Base-by-base conservation (phyloP, 2,329 filamentous ascomycete genomes). In the Ophiostoma pallidulum region DNA sequence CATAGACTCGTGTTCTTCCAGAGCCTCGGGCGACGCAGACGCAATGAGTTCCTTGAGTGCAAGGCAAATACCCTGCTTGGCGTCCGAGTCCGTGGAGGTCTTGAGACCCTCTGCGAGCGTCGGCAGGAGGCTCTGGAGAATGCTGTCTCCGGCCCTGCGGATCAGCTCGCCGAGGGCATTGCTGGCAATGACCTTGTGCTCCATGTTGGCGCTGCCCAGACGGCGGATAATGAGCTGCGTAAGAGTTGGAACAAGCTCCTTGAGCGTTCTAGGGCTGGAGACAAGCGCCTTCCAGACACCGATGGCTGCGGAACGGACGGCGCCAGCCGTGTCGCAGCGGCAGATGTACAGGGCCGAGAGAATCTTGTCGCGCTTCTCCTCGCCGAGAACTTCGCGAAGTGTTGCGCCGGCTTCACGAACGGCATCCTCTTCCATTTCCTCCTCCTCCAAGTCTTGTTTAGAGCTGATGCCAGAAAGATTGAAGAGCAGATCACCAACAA, bases 131-230 rank as follows among this genome's bases (percentile, higher is more conserved):
- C 80, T 94, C 20, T 89, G 80, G 53, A 98, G 73, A 49, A 98
- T 90, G 48, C 88, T 85, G 64, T 98, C 92, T 52, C 94, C 92
- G 59, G 92, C 91, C 67, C 95, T 96, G 59, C 92, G 84, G 60
- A 98, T 97, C 56, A 98, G 80, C 64, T 98, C 92, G 60, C 92
- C 92, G 48, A 98, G 75, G 41, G 92, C 89, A 64, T 97, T 97
- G 64, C 91, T 91, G 56, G 94, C 92, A 72, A 98, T 98, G 57
- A 95, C 85, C 72, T 96, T 97, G 66, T 98, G 92, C 65, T 98
- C 92, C 83, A 94, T 90, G 61, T 96, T 97, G 39, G 90, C 85
- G 64, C 90, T 97, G 53, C 89, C 92, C 57, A 98, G 77, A 41
- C 92, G 86, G 51, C 87, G 82, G 62, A 98, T 97, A 58, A 98